Evolutionary conservation across 495 filamentous ascomycete species (phyloP), one percentile per base, ranked within the genome.

Genomic region (Talaromyces stipitatus): DNA sequence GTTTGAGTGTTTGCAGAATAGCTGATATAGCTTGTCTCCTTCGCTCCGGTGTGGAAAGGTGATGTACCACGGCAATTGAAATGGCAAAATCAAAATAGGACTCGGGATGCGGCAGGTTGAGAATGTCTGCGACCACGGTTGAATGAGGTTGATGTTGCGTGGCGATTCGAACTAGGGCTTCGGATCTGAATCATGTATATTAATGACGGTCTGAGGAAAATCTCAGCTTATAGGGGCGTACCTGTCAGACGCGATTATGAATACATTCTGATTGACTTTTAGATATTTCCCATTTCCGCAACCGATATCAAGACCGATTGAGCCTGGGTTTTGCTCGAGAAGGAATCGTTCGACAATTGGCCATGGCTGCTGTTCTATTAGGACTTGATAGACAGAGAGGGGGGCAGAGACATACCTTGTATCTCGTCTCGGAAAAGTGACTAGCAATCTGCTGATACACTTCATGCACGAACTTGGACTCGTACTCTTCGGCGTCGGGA

Each of bases 221-320:
- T 4, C n/a, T 41, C 7, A 4, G 16, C 3, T 4, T 41, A 16
- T 41, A 41, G 4, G 38, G n/a, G 4, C 12, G 10, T 71, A 95
- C 78, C 92, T 80, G 78, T 98, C 94, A 52, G 87, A 92, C 32
- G 84, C 94, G 53, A 98, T 63, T 59, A 97, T 91, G 70, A 87
- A 91, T 26, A 97, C 72, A 61, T 85, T 76, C 18, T 72, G 79
- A 69, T 94, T 95, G 33, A 95, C 88, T 38, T 79, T 71, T 47
- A 97, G 73, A 66, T 97, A 95, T 75, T 98, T 98, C 60, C 94
- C 94, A 75, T 98, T 98, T 53, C 94, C 94, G 72, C 94, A 97
- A 47, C 78, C 78, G 58, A 97, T 80, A 70, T 98, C 94, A 22
- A 97, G 74, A 7, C 94, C 94, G 30, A 97, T 72, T n/a, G 89